Evolutionary conservation across 2,329 filamentous ascomycete species (phyloP), one percentile per base, ranked within the genome.

Genomic region (Mollisia scopiformis): DNA sequence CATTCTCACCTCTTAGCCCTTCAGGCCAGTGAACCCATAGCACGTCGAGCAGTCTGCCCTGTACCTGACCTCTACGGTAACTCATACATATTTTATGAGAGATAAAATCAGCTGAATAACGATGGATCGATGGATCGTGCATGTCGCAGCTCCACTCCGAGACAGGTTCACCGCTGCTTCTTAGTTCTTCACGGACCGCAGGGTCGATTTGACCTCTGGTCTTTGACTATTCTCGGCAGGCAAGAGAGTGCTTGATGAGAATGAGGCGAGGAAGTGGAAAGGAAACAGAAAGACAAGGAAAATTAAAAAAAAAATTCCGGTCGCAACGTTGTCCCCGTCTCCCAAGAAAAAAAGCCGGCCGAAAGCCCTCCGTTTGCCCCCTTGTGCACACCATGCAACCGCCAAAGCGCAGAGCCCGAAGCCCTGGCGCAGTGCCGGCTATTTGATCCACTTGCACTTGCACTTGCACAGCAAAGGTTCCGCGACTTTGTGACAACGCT

Each of bases 151-250:
- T 41, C 37, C 37, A 41, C 37, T 3, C 37, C 37, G 23, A 25
- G 43, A 47, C 43, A 25, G 43, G 23, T 47, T 47, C 43, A 47
- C 43, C 43, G 43, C 43, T 47, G 43, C 43, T 47, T 47, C 43
- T 10, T 13, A 10, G 21, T 47, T 21, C 21, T 47, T 47, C 43
- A 28, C 25, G 43, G 25, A 47, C 25, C 43, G 25, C 43, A 11
- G 8, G 43, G 23, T 47, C 8, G 39, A 3, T 14, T n/a, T n/a
- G n/a, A n/a, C n/a, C n/a, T n/a, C n/a, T n/a, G n/a, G n/a, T n/a
- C n/a, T n/a, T n/a, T n/a, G n/a, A n/a, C n/a, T n/a, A n/a, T n/a
- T n/a, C n/a, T n/a, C n/a, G n/a, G n/a, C n/a, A n/a, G n/a, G n/a
- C n/a, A n/a, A n/a, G n/a, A n/a, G n/a, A n/a, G n/a, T n/a, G n/a